Percentiles rank a stretch among this genome's conserved stretches.
Evolutionary conservation across 2,329 filamentous ascomycete genomes (phyloP).

Genomic region (Dothideomycetes sp.): DNA sequence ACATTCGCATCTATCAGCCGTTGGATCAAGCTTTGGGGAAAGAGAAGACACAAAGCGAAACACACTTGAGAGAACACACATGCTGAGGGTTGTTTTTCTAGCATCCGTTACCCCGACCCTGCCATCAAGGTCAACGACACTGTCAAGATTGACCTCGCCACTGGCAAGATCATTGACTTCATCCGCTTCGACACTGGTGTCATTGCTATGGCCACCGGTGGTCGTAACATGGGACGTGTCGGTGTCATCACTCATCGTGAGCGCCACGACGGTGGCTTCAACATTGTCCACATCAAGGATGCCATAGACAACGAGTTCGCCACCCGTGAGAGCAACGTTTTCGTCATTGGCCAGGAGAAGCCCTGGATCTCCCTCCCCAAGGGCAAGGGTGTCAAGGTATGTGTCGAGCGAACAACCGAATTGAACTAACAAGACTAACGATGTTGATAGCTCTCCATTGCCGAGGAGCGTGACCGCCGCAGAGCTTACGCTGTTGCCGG

Average conservation of each 20-base stretch:
- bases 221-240: constrained; percentile 99
- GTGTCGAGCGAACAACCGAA: constrained; percentile 9
- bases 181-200: constrained; percentile 98
- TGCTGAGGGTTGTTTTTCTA: constrained; percentile 34
- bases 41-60: constrained; percentile 31
- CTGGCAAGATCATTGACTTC: constrained; percentile 91
- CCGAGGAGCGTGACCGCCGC: constrained; percentile 97
- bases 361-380: constrained; percentile 99
- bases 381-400: constrained; percentile 96
- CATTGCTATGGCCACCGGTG: constrained; percentile 97
- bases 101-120: constrained; percentile 98
- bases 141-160: constrained; percentile 95
- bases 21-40: constrained; percentile 96
- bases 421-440: constrained; percentile 11
- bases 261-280: constrained; percentile 99
- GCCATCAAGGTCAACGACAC: constrained; percentile 99
- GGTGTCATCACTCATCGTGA: constrained; percentile 99
- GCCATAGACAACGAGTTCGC: constrained; percentile 99
- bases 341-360: constrained; percentile 97
- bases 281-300: constrained; percentile 99
- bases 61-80: constrained; percentile 5
- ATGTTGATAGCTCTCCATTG: constrained; percentile 70
- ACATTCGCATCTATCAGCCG: constrained; percentile 96
- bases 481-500: constrained; percentile 55
- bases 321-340: constrained; percentile 98